Base-by-base conservation (phyloP, 805 yeast species). In the Schizosaccharomyces japonicus region DNA sequence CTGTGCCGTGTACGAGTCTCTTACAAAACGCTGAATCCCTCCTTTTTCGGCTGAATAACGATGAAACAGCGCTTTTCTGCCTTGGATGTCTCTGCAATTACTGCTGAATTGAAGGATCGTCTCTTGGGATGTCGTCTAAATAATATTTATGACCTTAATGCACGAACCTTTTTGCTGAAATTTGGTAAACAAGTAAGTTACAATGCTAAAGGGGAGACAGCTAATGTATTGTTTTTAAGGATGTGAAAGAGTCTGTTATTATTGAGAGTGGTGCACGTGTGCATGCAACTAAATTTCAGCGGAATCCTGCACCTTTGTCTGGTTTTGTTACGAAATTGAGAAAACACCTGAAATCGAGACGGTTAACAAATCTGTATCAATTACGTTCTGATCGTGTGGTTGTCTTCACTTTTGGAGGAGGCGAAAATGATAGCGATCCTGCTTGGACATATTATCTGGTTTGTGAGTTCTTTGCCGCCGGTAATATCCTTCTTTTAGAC, bases 401-500 rank as follows among this genome's bases (percentile, higher is more conserved):
- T 40, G 93, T 84, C 0, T 60, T 87, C 42, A 75, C 81, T 51
- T 87, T 87, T 62, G 75, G 85, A 42, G 94, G 82, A 55, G 94
- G 94, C 1, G 47, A 75, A 64, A 56, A 29, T 19, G 39, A 29
- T 15, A 25, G 21, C 19, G 46, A 42, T 27, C 46, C 46, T 21
- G 28, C 17, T 15, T 29, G 46, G 46, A 30, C 47, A 23, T 62
- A 57, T 53, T 78, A 80, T 54, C 63, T 87, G 52, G 94, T 82
- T 0, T 61, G 87, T 48, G 98, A 87, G 60, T 87, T 87, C 56
- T 87, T 85, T 64, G 80, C 95, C 58, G 95, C 95, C 2, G 98
- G 98, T 26, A 87, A 87, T 58, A 72, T 87, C 48, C 65, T 87
- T 17, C 66, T 87, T 19, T 66, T 87, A 51, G 92, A 87, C 59